Conservation (phyloP, 2,329 filamentous ascomycete genomes). For the Fusarium papillatum region DNA sequence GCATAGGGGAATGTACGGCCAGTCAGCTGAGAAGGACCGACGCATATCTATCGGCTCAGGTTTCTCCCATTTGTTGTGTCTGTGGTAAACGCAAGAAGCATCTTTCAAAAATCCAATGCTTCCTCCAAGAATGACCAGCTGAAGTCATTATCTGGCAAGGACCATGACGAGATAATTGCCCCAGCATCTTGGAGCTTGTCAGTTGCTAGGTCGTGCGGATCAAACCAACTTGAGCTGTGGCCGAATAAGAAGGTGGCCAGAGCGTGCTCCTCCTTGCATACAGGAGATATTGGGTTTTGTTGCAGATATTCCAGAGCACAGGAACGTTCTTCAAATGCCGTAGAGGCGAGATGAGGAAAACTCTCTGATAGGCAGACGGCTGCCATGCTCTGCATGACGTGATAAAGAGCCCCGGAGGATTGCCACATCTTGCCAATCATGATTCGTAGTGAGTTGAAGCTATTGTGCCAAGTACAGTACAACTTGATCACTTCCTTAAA, state of each 20-base stretch:
- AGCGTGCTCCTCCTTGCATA: neutral
- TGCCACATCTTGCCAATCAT: neutral
- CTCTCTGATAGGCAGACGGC: neutral
- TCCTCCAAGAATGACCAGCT: neutral
- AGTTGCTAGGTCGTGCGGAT: neutral
- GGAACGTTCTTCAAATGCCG: neutral
- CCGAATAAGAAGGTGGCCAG: neutral
- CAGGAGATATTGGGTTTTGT: neutral
- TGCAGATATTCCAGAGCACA: neutral
- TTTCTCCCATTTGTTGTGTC: neutral
- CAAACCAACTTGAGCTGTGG: neutral
- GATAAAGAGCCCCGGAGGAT: neutral
- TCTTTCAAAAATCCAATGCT: neutral
- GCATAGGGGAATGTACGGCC: neutral
- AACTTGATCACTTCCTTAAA: neutral
- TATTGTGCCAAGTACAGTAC: neutral
- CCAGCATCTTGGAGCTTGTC: neutral
- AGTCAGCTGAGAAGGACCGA: neutral
- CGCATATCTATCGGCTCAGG: neutral
- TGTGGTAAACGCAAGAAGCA: neutral
- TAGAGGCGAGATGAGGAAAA: neutral
- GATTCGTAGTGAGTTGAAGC: neutral
- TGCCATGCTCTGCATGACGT: neutral
- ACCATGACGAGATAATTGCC: neutral
- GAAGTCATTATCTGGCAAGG: neutral